Percentiles rank a stretch among this genome's conserved stretches.
Conservation (phyloP, 352 stramenopile genomes). For the Phytopythium helicoides region DNA sequence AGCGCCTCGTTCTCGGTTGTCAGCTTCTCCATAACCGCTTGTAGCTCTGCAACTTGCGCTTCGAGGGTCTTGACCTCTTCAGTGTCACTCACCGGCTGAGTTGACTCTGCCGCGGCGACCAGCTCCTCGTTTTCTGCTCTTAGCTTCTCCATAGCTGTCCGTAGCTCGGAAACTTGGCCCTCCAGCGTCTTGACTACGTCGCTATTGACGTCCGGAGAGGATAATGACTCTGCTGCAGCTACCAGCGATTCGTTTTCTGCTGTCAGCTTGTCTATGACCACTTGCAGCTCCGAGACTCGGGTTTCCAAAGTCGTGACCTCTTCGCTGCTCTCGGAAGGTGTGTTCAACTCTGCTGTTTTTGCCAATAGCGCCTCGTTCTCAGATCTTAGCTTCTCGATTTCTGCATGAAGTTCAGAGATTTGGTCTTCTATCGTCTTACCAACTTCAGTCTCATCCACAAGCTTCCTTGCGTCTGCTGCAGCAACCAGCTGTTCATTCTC, state of each 20-base stretch:
- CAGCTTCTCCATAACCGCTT: too few relatives aligned
- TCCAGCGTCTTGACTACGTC: not conserved
- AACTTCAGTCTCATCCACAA: not conserved
- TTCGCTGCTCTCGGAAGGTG: too few relatives aligned
- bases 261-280: conserved; percentile 1
- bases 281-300: not conserved
- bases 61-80: not conserved
- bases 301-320: too few relatives aligned
- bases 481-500: too few relatives aligned
- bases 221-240: not conserved
- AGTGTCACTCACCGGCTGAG: not conserved
- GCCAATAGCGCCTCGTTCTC: conserved; percentile 1
- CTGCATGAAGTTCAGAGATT: too few relatives aligned
- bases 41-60: not conserved
- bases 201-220: not conserved
- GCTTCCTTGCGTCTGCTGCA: too few relatives aligned
- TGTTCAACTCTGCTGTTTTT: too few relatives aligned
- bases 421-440: too few relatives aligned
- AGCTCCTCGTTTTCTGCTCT: conserved; percentile 11
- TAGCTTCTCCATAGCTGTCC: not conserved
- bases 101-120: not conserved
- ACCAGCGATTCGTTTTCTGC: conserved; percentile 7
- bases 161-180: not conserved
- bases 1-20: too few relatives aligned
- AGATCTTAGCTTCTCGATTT: not conserved